Evolutionary conservation across 768 basidiomycete genomes (phyloP), one percentile per base, ranked within the genome.

Genomic region (Dictyophora rubrovolvata): DNA sequence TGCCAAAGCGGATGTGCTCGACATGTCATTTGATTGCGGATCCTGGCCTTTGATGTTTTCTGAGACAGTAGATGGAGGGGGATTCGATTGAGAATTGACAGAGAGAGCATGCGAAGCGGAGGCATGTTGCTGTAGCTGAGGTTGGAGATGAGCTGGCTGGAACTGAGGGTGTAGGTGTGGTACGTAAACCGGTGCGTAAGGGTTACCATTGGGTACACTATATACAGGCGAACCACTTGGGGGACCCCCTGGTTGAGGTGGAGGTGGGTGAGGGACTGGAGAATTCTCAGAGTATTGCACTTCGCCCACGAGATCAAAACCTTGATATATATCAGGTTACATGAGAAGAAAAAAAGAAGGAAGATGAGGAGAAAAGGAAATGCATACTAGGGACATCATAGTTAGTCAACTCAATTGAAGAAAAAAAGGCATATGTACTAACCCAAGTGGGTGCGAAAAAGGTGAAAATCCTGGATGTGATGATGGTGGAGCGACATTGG

Each of bases 1-100:
- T 47, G 86, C 89, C 53, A 90, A 79, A 22, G 86, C 77, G 78
- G 80, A 81, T 7, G 85, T 79, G 67, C 79, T 83, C 53, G 87
- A 86, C 77, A 91, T 79, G 69, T 93, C 87, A 63, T 88, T 84
- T 6, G 83, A 79, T 61, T 86, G 80, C 3, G 90, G 90, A 67
- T 92, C 90, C 63, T 84, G 81, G 53, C 87, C 89, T 67, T 83
- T 87, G 65, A 83, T 79, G 57, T 79, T 72, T 51, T 71, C 63
- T 56, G 59, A 55, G 53, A 42, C 56, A 63, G 48, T 34, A 16
- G 68, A 22, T 14, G 68, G 21, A 36, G 61, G 58, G 16, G 66
- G 64, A 34, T 64, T 58, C 17, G 46, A 61, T 37, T 63, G 71
- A 20, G 34, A 54, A 68, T 61, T 50, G 69, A 64, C 60, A 20